A percentile compares a stretch with the other conserved stretches of the same genome.
phyloP scores from a whole-genome alignment of 225 moss, liverwort and hornwort genomes.

The Polytrichum formosum region DNA sequence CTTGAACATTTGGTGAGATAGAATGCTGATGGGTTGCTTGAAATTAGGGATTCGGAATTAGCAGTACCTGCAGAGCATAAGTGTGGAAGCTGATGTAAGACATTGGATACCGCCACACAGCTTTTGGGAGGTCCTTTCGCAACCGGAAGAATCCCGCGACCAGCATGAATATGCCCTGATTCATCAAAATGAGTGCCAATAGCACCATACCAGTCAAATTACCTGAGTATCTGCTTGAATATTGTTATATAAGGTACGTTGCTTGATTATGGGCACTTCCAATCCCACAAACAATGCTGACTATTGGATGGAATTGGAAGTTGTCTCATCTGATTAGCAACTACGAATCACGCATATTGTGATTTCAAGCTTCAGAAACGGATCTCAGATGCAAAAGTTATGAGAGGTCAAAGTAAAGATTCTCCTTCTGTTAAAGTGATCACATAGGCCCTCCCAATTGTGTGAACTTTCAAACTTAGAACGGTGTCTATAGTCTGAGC shows the following conservation, averaged over 20 bases:
- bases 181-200: background rate
- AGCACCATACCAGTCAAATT: background rate
- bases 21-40: background rate
- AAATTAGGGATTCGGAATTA: background rate
- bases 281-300: too few species aligned
- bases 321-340: too few species aligned
- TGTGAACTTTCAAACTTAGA: too few species aligned
- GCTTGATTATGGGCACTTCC: background rate
- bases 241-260: background rate
- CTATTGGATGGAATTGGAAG: too few species aligned
- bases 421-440: too few species aligned
- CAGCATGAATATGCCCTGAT: slow-evolving; percentile 49
- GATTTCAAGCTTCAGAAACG: too few species aligned
- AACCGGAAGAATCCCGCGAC: slow-evolving; percentile 49
- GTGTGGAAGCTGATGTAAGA: slow-evolving; percentile 46
- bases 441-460: too few species aligned
- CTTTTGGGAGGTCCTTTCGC: slow-evolving; percentile 42
- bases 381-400: too few species aligned
- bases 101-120: slow-evolving; percentile 49
- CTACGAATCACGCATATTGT: too few species aligned
- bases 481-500: too few species aligned
- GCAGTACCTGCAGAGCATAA: slow-evolving; percentile 42
- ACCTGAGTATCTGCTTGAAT: background rate
- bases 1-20: background rate
- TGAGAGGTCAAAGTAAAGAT: too few species aligned